phyloP scores from a whole-genome alignment of 805 yeast species.

The Myxozyma mucilagina region DNA sequence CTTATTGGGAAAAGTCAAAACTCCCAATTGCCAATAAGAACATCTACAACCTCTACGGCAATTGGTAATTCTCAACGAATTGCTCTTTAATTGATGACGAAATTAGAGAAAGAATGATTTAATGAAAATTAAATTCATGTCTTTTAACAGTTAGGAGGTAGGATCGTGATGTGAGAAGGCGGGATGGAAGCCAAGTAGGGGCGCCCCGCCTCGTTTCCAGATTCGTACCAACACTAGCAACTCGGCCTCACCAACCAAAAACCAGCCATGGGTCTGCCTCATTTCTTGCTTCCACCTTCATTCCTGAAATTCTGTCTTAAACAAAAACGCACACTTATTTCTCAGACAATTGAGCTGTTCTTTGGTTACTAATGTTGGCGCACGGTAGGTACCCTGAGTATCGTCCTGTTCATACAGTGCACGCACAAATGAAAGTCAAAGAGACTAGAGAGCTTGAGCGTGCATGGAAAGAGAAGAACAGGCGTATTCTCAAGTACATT shows the following conservation, averaged over 20 bases:
- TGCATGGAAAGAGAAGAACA: slow-evolving; percentile 1
- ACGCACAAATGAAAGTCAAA: background rate
- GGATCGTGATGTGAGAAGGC: background rate
- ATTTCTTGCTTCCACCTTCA: background rate
- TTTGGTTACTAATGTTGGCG: background rate
- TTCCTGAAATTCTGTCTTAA: background rate
- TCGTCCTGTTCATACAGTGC: too few species aligned
- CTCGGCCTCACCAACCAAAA: background rate
- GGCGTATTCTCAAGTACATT: slow-evolving; percentile 7
- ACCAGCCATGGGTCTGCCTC: background rate
- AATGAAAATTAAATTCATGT: background rate
- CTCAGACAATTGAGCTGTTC: too few species aligned
- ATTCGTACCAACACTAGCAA: background rate
- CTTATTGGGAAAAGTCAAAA: too few species aligned
- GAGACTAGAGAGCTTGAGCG: background rate
- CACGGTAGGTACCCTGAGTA: background rate
- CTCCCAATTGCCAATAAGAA: too few species aligned
- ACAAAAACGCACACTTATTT: too few species aligned
- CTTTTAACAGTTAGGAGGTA: background rate
- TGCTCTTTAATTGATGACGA: too few species aligned
- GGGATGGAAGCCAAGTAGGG: background rate
- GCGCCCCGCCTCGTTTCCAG: slow-evolving; percentile 1
- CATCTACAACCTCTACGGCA: too few species aligned
- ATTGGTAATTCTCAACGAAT: too few species aligned
- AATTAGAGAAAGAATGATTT: background rate